phyloP scores from a whole-genome alignment of 148 eudicot species.

The Diospyros lotus region DNA sequence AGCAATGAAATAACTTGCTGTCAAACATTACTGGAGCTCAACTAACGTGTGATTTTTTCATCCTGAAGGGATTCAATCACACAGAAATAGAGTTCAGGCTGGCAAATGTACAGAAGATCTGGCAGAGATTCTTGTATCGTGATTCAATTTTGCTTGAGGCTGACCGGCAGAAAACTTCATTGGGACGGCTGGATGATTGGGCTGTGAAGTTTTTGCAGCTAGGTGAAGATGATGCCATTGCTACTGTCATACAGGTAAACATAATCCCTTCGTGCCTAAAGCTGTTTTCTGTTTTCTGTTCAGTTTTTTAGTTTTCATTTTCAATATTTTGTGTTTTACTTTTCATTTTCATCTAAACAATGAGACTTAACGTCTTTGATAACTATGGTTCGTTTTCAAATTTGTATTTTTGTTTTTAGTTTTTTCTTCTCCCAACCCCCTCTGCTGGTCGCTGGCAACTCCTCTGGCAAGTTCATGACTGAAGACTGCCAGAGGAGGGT shows the following conservation, averaged over 20 bases:
- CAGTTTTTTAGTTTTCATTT: too few species aligned
- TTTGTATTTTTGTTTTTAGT: too few species aligned
- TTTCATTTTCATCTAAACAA: too few species aligned
- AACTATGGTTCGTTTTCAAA: too few species aligned
- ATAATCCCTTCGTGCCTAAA: background rate
- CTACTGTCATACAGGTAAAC: conserved; percentile 84
- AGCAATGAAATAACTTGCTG: background rate
- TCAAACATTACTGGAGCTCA: background rate
- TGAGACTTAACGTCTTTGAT: too few species aligned
- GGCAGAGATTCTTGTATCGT: conserved; percentile 88
- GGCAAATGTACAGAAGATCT: conserved; percentile 73
- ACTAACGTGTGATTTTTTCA: background rate
- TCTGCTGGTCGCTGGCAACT: too few species aligned
- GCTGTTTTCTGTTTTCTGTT: background rate
- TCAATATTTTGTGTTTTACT: too few species aligned
- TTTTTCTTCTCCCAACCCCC: too few species aligned
- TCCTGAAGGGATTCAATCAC: conserved; percentile 64
- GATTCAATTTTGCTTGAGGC: conserved; percentile 87
- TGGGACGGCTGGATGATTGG: conserved; percentile 61
- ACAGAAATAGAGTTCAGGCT: conserved; percentile 79
- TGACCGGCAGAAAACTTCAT: conserved; percentile 60
- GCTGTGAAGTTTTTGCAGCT: conserved; percentile 52
- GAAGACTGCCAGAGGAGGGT: too few species aligned
- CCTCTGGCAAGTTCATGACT: too few species aligned
- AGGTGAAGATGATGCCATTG: conserved; percentile 68